Evolutionary conservation across 305 asterid species (phyloP).

Genomic region (Solanum hybrid): DNA sequence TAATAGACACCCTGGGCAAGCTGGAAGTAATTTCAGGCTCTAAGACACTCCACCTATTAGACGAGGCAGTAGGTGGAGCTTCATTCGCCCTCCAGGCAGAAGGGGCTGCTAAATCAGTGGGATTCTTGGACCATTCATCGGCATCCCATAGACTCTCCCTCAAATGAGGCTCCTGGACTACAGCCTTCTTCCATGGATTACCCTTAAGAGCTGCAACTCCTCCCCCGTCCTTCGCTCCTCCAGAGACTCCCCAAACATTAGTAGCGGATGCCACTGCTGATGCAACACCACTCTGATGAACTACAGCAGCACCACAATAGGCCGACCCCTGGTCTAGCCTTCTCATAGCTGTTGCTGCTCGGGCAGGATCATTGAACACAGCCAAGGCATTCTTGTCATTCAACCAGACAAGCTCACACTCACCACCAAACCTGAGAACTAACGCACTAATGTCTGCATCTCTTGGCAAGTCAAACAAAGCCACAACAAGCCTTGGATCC

Average conservation of each 20-base stretch:
- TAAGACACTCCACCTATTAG: constrained; percentile 68
- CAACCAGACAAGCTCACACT: constrained; percentile 91
- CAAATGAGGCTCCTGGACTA: constrained; percentile 42
- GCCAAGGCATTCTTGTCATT: constrained; percentile 93
- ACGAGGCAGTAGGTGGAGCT: constrained; percentile 27
- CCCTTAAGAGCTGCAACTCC: constrained; percentile 28
- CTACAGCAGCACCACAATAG: constrained; percentile 62
- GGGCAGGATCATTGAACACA: constrained; percentile 79
- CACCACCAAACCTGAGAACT: constrained; percentile 93
- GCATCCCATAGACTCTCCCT: constrained; percentile 56
- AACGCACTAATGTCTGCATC: constrained; percentile 90
- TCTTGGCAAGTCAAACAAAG: constrained; percentile 76
- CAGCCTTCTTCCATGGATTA: constrained; percentile 77
- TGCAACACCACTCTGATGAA: constrained; percentile 39
- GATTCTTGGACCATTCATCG: constrained; percentile 49
- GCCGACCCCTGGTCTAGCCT: constrained; percentile 94
- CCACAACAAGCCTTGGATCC: constrained; percentile 95
- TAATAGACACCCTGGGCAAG: constrained; percentile 16
- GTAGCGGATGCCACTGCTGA: constrained; percentile 23
- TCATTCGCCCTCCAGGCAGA: constrained; percentile 31
- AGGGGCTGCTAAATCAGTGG: constrained; percentile 19
- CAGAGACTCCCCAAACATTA: constrained; percentile 52
- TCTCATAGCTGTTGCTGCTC: constrained; percentile 96
- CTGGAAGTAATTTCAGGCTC: constrained; percentile 38
- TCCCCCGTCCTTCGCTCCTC: constrained; percentile 31